Base-by-base conservation (phyloP, 805 yeast genomes). In the Kodamaea restingae region DNA sequence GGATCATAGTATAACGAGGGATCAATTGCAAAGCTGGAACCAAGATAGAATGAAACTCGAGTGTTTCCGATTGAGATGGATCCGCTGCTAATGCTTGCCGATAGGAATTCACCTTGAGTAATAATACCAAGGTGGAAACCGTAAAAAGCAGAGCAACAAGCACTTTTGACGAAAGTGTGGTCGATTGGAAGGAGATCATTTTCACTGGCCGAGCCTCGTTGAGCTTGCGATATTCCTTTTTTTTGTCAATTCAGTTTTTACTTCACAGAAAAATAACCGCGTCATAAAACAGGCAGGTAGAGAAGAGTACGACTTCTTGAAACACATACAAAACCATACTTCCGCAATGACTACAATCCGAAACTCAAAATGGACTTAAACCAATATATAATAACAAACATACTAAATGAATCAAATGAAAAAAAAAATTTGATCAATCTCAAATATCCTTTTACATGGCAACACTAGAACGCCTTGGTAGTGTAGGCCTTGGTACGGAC, bases 1-100 rank as follows among this genome's bases (percentile, higher is more conserved):
- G 66, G 39, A 60, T 64, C 3, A 80, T 48, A 0, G 80, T 67
- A 38, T 70, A 64, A 18, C 70, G 59, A 9, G 91, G 90, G 4
- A 84, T 74, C 58, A 84, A 64, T 58, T 84, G 88, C 30, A 84
- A 50, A 27, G 62, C 62, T 1, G 85, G 88, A 5, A 79, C 72
- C 14, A 67, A 55, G 22, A 81, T 63, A 21, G 67, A 65, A 32
- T 63, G 64, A 42, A 70, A 65, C 15, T 31, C 31, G 32, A 51
- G 18, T 26, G 42, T 40, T 5, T 25, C 28, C 34, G 24, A 41
- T 38, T 36, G 31, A 22, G 29, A 32, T 36, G 34, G 28, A 17
- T 36, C 32, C n/a, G 43, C 15, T 61, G 40, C 18, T 54, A 35
- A 8, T 48, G 36, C 10, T 10, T 28, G 33, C 12, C 50, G 41